These are phyloP conservation scores for Viridothelium virens DNA, from an alignment of 495 filamentous ascomycete genomes.

Conservation along the genomic window DNA sequence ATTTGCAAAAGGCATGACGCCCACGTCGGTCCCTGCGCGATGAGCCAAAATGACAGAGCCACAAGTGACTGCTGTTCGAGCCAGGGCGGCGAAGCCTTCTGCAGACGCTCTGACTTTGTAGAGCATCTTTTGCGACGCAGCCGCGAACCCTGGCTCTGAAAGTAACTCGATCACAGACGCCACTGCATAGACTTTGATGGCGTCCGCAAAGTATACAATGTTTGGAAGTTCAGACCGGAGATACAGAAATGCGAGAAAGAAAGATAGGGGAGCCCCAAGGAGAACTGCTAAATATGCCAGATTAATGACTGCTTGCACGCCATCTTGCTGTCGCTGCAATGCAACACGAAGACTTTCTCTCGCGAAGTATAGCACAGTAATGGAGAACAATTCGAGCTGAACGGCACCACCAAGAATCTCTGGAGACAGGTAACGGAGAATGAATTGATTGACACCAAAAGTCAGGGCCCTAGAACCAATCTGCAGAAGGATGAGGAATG, in stretches of 20 bases:
- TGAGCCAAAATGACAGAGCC: constrained; percentile 52
- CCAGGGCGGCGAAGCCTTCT: constrained; percentile 69
- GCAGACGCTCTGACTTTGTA: constrained; percentile 73
- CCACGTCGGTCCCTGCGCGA: constrained; percentile 43
- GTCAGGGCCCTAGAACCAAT: constrained; percentile 75
- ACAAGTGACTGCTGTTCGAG: constrained; percentile 67
- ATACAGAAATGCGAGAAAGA: constrained; percentile 58
- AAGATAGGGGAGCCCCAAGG: constrained; percentile 58
- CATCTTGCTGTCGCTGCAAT: constrained; percentile 64
- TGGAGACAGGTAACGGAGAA: constrained; percentile 79
- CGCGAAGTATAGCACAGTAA: constrained; percentile 83
- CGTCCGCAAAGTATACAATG: constrained; percentile 54
- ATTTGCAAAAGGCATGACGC: constrained; percentile 80
- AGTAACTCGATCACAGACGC: constrained; percentile 74
- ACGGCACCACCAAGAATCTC: constrained; percentile 73
- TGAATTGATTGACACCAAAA: constrained; percentile 81
- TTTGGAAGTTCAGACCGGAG: constrained; percentile 47
- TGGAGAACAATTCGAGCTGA: constrained; percentile 84
- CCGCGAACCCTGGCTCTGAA: constrained; percentile 76
- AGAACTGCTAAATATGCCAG: constrained; percentile 70
- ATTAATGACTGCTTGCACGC: constrained; percentile 66
- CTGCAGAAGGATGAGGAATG: constrained; percentile 79
- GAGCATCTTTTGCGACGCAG: constrained; percentile 69
- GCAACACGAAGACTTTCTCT: constrained; percentile 80
- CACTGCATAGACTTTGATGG: constrained; percentile 61